Conservation (phyloP, 176 grass and related monocot species). For the Aegilops tauschii region DNA sequence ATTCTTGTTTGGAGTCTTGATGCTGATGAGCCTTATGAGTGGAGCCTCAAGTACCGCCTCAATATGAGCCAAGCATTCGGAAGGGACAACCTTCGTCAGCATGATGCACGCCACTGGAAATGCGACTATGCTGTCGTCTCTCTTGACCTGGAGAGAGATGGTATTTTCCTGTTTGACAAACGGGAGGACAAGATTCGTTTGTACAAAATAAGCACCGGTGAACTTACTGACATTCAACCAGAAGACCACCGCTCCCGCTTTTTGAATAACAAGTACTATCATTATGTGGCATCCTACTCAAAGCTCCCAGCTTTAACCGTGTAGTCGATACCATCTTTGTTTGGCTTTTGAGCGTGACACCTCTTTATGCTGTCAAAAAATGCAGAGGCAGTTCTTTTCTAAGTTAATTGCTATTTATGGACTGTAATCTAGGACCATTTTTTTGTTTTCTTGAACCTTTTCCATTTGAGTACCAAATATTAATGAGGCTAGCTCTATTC, state of each 20-base stretch:
- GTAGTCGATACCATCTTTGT: neutral
- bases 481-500: neutral
- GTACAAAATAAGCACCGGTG: constrained; percentile 22
- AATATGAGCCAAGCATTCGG: constrained; percentile 21
- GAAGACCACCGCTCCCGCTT: neutral
- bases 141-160: constrained; percentile 19
- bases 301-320: neutral
- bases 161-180: neutral
- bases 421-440: neutral
- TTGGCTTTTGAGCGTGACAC: neutral
- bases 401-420: neutral
- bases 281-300: constrained; percentile 31
- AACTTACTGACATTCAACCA: constrained; percentile 17
- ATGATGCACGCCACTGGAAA: neutral
- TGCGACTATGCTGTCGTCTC: constrained; percentile 7
- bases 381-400: neutral
- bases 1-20: constrained; percentile 25
- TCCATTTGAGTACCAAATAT: neutral
- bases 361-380: neutral
- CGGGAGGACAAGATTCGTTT: constrained; percentile 5
- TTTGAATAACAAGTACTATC: neutral
- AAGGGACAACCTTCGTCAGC: constrained; percentile 2
- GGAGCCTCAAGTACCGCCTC: constrained; percentile 8
- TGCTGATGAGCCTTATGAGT: neutral
- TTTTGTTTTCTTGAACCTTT: neutral